Evolutionary conservation across 176 grass and related monocot genomes (phyloP).

Genomic region (Luzula sylvatica): DNA sequence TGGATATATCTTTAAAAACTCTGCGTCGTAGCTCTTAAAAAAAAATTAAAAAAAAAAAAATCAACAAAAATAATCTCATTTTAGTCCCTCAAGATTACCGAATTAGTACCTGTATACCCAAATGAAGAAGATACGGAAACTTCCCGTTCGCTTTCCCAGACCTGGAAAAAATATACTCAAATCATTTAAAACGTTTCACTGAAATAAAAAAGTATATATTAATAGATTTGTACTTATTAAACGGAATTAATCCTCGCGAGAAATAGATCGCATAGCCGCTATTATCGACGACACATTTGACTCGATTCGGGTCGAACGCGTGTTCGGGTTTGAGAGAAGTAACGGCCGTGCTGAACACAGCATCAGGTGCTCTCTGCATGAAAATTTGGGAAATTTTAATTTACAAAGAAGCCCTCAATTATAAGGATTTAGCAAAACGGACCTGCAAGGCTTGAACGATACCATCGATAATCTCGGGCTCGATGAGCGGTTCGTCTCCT

Average conservation of each 20-base stretch:
- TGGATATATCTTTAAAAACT: constrained; percentile 89
- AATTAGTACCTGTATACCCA: constrained; percentile 72
- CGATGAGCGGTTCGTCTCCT: constrained; percentile 92
- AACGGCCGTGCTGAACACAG: constrained; percentile 89
- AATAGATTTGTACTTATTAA: constrained; percentile 56
- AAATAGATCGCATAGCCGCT: constrained; percentile 94
- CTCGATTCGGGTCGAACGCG: constrained; percentile 72
- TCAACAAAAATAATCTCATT: neutral
- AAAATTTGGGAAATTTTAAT: neutral
- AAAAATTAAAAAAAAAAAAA: constrained; percentile 1
- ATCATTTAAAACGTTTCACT: neutral
- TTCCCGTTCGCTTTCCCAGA: constrained; percentile 60
- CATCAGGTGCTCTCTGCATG: constrained; percentile 73
- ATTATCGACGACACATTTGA: constrained; percentile 92
- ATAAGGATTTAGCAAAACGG: constrained; percentile 21
- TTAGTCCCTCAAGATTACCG: no score
- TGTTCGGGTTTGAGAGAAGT: constrained; percentile 82
- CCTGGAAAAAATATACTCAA: constrained; percentile 52
- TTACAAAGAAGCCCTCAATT: neutral
- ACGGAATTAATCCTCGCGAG: constrained; percentile 87
- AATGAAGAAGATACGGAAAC: constrained; percentile 89
- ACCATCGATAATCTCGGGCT: constrained; percentile 98
- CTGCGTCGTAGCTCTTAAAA: constrained; percentile 65
- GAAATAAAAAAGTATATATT: no score
- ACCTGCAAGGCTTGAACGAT: constrained; percentile 93